A percentile compares a stretch with the other conserved stretches of the same genome.
phyloP scores from a whole-genome alignment of 1,284 basidiomycete species.

The Sanghuangporus sanghuang region DNA sequence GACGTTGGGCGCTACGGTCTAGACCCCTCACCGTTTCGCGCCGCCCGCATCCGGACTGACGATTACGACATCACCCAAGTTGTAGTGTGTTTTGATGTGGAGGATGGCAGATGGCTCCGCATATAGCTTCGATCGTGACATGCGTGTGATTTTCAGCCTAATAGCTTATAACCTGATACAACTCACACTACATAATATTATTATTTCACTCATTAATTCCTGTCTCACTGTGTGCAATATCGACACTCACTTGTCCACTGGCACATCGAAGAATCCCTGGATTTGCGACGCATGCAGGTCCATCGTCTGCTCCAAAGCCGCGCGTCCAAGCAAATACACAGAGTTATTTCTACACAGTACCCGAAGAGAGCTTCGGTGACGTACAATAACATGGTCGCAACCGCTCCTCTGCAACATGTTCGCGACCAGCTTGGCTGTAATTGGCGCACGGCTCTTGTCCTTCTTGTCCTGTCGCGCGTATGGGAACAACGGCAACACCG shows the following conservation, averaged over 20 bases:
- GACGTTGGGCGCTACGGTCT: slow-evolving; percentile 14
- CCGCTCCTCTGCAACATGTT: slow-evolving; percentile 99
- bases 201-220: slow-evolving; percentile 17
- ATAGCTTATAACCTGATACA: slow-evolving; percentile 17
- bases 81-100: slow-evolving; percentile 92
- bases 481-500: slow-evolving; percentile 92
- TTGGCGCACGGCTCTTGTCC: slow-evolving; percentile 98
- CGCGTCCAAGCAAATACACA: neutral
- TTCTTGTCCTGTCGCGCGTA: slow-evolving; percentile 99
- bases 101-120: slow-evolving; percentile 96
- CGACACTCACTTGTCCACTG: slow-evolving; percentile 91
- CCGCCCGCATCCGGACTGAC: slow-evolving; percentile 99
- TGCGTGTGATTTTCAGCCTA: slow-evolving; percentile 25
- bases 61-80: slow-evolving; percentile 86
- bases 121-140: slow-evolving; percentile 62
- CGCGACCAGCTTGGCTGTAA: slow-evolving; percentile 97
- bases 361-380: slow-evolving; percentile 30
- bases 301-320: slow-evolving; percentile 71
- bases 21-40: slow-evolving; percentile 77
- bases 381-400: slow-evolving; percentile 97
- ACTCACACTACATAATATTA: slow-evolving; percentile 44
- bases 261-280: slow-evolving; percentile 99
- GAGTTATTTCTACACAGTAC: neutral
- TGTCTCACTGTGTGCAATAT: neutral
- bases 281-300: slow-evolving; percentile 98